Percentiles rank a stretch among this genome's conserved stretches.
Conservation (phyloP, 345 rosid species). For the Nasturtium officinale region DNA sequence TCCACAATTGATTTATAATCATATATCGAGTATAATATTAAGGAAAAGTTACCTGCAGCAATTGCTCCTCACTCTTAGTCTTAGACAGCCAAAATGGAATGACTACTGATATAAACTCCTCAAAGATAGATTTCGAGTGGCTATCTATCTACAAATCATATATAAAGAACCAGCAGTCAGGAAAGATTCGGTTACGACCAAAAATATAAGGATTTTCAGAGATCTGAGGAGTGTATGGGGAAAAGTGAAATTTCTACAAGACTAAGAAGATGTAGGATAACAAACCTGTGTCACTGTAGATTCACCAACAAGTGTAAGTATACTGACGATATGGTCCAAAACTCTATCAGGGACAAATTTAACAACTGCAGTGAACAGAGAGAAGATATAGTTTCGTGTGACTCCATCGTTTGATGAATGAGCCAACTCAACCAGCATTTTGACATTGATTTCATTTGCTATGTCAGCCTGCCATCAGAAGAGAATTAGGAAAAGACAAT, state of each 20-base stretch:
- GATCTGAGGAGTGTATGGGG: background rate
- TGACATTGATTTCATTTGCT: slow-evolving; percentile 50
- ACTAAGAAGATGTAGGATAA: slow-evolving; percentile 25
- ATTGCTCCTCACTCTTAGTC: slow-evolving; percentile 53
- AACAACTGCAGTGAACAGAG: slow-evolving; percentile 61
- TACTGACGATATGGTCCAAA: slow-evolving; percentile 62
- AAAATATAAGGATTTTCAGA: background rate
- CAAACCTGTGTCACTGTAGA: slow-evolving; percentile 84
- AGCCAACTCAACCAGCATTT: slow-evolving; percentile 71
- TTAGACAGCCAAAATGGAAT: slow-evolving; percentile 85
- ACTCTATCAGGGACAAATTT: slow-evolving; percentile 65
- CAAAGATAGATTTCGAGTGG: slow-evolving; percentile 71
- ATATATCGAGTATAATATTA: background rate
- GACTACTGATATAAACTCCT: slow-evolving; percentile 74
- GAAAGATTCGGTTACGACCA: slow-evolving; percentile 5
- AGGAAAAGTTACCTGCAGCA: slow-evolving; percentile 65
- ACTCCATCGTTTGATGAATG: slow-evolving; percentile 59
- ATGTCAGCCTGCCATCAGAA: slow-evolving; percentile 59
- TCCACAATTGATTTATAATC: background rate
- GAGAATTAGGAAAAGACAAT: slow-evolving; percentile 22
- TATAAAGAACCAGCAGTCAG: background rate
- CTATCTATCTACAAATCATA: slow-evolving; percentile 62
- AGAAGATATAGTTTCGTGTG: slow-evolving; percentile 65
- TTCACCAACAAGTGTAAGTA: slow-evolving; percentile 74
- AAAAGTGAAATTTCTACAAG: slow-evolving; percentile 3